Percentiles rank a stretch among this genome's conserved stretches.
Evolutionary conservation across 176 grass and related monocot species (phyloP).

Genomic region (Ampelocalamus luodianensis): DNA sequence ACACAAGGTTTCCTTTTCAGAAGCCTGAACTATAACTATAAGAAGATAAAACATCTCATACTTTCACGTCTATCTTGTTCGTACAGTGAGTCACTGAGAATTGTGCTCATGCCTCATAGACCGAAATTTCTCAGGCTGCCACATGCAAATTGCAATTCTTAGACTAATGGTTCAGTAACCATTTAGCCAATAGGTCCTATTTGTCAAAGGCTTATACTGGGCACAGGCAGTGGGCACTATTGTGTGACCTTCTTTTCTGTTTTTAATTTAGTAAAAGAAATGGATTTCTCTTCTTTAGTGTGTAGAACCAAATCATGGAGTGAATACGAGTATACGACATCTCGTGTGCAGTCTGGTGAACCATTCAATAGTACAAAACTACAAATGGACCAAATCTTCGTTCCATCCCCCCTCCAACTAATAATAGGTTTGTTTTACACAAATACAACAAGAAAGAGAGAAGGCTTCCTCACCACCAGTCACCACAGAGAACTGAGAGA

Average conservation of each 20-base stretch:
- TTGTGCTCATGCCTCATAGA: neutral
- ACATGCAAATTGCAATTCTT: neutral
- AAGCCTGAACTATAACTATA: neutral
- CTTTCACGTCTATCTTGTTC: constrained; percentile 17
- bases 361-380: no score
- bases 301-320: neutral
- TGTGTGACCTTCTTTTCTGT: neutral
- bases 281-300: neutral
- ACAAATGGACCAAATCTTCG: no score
- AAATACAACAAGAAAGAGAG: no score
- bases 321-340: neutral
- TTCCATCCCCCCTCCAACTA: no score
- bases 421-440: no score
- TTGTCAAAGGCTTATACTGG: neutral
- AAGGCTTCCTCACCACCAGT: no score
- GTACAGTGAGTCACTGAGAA: neutral
- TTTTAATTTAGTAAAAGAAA: neutral
- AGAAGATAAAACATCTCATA: neutral
- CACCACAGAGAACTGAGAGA: no score
- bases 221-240: no score
- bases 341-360: neutral
- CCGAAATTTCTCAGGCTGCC: neutral
- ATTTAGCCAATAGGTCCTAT: neutral
- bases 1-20: constrained; percentile 68
- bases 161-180: neutral